Conservation (phyloP, 2,329 filamentous ascomycete genomes). For the Nemania sp. region DNA sequence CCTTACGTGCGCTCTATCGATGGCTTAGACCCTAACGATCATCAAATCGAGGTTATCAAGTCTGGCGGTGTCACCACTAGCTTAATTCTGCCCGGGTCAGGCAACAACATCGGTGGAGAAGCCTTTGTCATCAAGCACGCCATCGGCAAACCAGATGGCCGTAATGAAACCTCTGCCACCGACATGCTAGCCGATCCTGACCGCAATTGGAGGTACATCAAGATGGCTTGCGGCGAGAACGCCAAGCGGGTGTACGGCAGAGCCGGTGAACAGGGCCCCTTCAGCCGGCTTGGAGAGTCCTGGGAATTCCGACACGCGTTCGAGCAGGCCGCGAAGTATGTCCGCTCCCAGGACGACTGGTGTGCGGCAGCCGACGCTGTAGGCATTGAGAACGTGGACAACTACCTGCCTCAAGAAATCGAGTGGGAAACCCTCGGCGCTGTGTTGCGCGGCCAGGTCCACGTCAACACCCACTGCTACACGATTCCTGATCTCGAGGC, state of each 20-base stretch:
- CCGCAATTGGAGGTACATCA: slow-evolving; percentile 76
- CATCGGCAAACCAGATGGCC: slow-evolving; percentile 69
- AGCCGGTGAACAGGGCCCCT: slow-evolving; percentile 64
- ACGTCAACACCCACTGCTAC: slow-evolving; percentile 79
- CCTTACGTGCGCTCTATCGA: slow-evolving; percentile 77
- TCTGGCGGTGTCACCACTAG: slow-evolving; percentile 79
- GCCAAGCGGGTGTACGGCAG: slow-evolving; percentile 71
- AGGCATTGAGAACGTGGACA: slow-evolving; percentile 63
- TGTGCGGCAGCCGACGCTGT: slow-evolving; percentile 66
- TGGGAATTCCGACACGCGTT: slow-evolving; percentile 77
- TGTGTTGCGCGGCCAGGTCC: slow-evolving; percentile 73
- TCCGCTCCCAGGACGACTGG: slow-evolving; percentile 75
- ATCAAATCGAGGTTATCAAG: slow-evolving; percentile 76
- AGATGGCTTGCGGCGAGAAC: slow-evolving; percentile 82
- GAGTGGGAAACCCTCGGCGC: slow-evolving; percentile 73
- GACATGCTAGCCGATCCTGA: slow-evolving; percentile 76
- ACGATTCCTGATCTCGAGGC: slow-evolving; percentile 76
- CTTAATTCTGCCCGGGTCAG: slow-evolving; percentile 74
- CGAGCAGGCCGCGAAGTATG: slow-evolving; percentile 68
- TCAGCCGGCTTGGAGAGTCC: slow-evolving; percentile 74
- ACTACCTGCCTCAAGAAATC: slow-evolving; percentile 72
- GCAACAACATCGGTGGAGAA: slow-evolving; percentile 80
- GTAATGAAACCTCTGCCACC: slow-evolving; percentile 70
- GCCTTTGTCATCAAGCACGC: slow-evolving; percentile 77
- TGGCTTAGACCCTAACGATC: slow-evolving; percentile 71